phyloP scores from a whole-genome alignment of 2,329 filamentous ascomycete genomes.

The Leptographium flavum region DNA sequence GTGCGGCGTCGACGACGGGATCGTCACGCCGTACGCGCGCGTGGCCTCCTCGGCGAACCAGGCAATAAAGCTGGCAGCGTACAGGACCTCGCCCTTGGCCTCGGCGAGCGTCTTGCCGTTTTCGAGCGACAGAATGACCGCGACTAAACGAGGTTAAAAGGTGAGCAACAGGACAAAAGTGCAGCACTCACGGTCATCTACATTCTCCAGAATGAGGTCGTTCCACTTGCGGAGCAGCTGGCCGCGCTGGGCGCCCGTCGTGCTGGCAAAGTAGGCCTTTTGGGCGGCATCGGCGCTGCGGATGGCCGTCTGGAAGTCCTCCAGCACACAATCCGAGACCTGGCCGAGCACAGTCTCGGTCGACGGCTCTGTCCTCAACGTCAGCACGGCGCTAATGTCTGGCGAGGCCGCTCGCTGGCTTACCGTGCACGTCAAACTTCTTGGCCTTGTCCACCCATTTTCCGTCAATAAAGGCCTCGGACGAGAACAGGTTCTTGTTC shows the following conservation, averaged over 20 bases:
- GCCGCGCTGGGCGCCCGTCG: constrained; percentile 22
- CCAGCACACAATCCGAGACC: constrained; percentile 34
- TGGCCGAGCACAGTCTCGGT: constrained; percentile 31
- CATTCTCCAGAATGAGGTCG: constrained; percentile 50
- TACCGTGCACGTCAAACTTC: constrained; percentile 7
- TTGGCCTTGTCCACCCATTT: constrained; percentile 5
- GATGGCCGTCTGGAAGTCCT: constrained; percentile 33
- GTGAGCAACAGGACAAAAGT: not conserved
- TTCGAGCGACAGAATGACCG: constrained; percentile 54
- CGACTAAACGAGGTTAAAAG: constrained; percentile 1
- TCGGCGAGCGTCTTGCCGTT: constrained; percentile 53
- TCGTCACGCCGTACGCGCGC: constrained; percentile 43
- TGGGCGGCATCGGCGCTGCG: constrained; percentile 28
- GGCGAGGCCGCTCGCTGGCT: not conserved
- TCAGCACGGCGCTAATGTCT: not conserved
- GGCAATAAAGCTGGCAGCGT: constrained; percentile 45
- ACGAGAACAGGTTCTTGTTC: constrained; percentile 3
- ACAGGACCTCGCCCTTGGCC: constrained; percentile 43
- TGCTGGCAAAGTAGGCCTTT: constrained; percentile 35
- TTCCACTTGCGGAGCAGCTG: constrained; percentile 51
- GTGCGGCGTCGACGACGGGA: constrained; percentile 41
- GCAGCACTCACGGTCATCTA: constrained; percentile 32
- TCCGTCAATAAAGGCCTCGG: constrained; percentile 6
- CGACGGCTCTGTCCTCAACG: constrained; percentile 24
- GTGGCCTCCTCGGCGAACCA: constrained; percentile 50